These are phyloP conservation scores for Stachybotrys echinatus DNA, from an alignment of 2,329 filamentous ascomycete species.

Conservation along the genomic window DNA sequence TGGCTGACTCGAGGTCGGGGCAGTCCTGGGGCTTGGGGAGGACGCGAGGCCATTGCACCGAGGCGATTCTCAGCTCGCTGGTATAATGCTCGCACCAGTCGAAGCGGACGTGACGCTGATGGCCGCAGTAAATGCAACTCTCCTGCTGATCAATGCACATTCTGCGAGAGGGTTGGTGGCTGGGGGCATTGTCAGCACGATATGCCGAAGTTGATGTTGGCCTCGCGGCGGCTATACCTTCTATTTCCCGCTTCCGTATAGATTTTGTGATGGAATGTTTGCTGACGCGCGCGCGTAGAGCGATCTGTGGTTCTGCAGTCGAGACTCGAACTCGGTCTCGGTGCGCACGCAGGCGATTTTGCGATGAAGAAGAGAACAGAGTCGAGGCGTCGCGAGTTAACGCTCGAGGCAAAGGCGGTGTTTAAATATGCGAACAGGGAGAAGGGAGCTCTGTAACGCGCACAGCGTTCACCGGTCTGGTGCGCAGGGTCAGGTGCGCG, in stretches of 20 bases:
- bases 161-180: too few relatives aligned
- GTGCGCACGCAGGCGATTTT: too few relatives aligned
- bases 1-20: background rate
- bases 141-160: conserved; percentile 1
- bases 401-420: background rate
- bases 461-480: background rate
- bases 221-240: too few relatives aligned
- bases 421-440: background rate
- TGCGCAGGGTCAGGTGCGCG: background rate
- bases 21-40: conserved; percentile 2
- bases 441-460: background rate
- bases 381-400: background rate
- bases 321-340: too few relatives aligned
- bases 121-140: background rate
- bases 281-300: too few relatives aligned
- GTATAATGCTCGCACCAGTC: background rate
- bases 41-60: background rate
- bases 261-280: too few relatives aligned
- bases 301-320: too few relatives aligned
- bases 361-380: too few relatives aligned
- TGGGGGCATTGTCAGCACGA: too few relatives aligned
- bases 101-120: background rate
- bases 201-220: too few relatives aligned
- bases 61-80: background rate
- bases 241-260: too few relatives aligned